Percentiles rank a stretch among this genome's conserved stretches.
These are phyloP conservation scores for Penicillium expansum DNA, from an alignment of 2,329 filamentous ascomycete genomes.

Conservation along the genomic window DNA sequence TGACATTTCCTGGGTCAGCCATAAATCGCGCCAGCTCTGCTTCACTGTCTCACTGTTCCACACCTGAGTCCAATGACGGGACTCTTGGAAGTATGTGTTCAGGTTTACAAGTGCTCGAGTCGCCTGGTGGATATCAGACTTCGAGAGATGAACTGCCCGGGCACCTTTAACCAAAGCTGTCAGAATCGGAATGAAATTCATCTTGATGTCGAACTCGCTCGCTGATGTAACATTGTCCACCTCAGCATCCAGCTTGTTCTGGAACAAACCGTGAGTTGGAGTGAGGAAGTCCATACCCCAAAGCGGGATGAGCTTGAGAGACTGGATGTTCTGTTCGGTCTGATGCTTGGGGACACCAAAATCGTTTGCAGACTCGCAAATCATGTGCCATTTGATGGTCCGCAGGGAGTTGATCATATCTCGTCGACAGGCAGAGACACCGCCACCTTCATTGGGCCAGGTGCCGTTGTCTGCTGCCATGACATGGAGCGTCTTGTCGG, in stretches of 20 bases:
- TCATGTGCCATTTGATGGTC: conserved; percentile 55
- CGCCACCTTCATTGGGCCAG: conserved; percentile 54
- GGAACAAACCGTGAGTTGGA: conserved; percentile 54
- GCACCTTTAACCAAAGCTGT: conserved; percentile 52
- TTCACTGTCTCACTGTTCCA: conserved; percentile 49
- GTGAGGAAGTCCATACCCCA: conserved; percentile 56
- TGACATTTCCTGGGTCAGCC: conserved; percentile 47
- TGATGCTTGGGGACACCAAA: conserved; percentile 56
- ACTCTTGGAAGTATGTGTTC: conserved; percentile 51
- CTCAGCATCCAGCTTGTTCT: conserved; percentile 53
- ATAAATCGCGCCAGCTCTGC: conserved; percentile 48
- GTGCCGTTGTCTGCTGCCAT: conserved; percentile 54
- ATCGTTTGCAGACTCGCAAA: conserved; percentile 56
- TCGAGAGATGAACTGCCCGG: conserved; percentile 45
- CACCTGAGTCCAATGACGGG: conserved; percentile 49
- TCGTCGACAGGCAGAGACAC: conserved; percentile 55
- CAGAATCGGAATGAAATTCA: conserved; percentile 55
- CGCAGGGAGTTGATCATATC: conserved; percentile 55
- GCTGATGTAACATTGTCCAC: conserved; percentile 49
- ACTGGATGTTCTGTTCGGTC: conserved; percentile 55
- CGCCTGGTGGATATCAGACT: conserved; percentile 45
- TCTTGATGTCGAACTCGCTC: conserved; percentile 49
- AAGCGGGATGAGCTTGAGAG: conserved; percentile 53
- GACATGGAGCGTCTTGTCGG: conserved; percentile 49
- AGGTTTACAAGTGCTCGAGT: conserved; percentile 51